Evolutionary conservation across 768 basidiomycete species (phyloP).

Genomic region (Suillus subluteus): DNA sequence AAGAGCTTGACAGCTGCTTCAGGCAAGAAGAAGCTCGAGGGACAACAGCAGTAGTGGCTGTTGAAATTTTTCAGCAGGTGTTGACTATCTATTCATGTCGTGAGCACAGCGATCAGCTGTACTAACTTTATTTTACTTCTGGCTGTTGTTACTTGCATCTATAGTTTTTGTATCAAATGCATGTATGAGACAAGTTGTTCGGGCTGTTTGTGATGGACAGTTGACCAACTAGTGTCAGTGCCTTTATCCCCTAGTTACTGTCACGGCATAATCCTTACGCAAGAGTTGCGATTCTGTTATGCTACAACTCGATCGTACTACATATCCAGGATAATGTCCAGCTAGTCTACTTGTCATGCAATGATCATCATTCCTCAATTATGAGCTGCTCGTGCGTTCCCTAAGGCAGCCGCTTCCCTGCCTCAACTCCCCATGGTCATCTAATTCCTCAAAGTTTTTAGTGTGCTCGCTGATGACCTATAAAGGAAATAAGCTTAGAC

Average conservation of each 20-base stretch:
- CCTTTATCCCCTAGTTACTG: background rate
- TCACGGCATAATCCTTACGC: background rate
- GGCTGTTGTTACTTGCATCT: constrained; percentile 5
- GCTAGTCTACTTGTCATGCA: background rate
- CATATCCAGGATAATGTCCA: background rate
- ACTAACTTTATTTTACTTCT: constrained; percentile 1
- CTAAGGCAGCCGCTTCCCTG: constrained; percentile 49
- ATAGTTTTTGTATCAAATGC: constrained; percentile 9
- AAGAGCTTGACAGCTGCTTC: constrained; percentile 67
- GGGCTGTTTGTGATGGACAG: background rate
- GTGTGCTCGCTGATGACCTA: constrained; percentile 55
- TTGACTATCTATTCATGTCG: background rate
- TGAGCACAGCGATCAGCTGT: constrained; percentile 2
- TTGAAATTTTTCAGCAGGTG: constrained; percentile 8
- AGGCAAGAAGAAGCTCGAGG: constrained; percentile 51
- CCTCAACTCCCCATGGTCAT: constrained; percentile 52
- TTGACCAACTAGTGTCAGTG: background rate
- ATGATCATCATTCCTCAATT: constrained; percentile 31
- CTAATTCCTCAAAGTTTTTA: constrained; percentile 47
- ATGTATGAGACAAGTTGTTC: background rate
- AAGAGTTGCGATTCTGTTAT: background rate
- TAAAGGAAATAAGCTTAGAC: constrained; percentile 5
- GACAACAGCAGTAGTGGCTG: constrained; percentile 21
- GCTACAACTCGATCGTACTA: background rate
- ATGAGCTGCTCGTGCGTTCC: constrained; percentile 44